A percentile compares a stretch with the other conserved stretches of the same genome.
Evolutionary conservation across 352 stramenopile genomes (phyloP).

Genomic region (Globisporangium iwayamae): DNA sequence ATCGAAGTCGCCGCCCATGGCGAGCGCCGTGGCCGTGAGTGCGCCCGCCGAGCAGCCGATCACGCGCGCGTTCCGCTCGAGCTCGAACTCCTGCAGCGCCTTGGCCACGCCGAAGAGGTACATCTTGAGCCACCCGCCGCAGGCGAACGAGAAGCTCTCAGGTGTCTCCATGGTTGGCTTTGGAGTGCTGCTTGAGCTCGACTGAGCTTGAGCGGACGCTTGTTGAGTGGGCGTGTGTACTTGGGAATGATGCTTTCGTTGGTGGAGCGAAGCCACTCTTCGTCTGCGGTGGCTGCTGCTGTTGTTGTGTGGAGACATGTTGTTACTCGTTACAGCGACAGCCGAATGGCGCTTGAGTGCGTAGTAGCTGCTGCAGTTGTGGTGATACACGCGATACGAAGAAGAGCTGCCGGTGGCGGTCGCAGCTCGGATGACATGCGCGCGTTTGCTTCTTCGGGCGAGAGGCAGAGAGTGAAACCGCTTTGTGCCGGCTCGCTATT

Average conservation of each 20-base stretch:
- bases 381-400: too few relatives aligned
- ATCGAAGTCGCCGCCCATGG: slow-evolving; percentile 74
- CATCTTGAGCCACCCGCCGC: slow-evolving; percentile 86
- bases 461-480: slow-evolving; percentile 2
- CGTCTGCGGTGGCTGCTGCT: not conserved
- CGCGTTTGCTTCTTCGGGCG: not conserved
- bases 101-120: slow-evolving; percentile 87
- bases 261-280: not conserved
- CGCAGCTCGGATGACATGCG: not conserved
- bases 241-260: not conserved
- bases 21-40: slow-evolving; percentile 64
- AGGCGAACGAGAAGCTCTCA: slow-evolving; percentile 83
- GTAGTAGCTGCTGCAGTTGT: too few relatives aligned
- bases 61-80: slow-evolving; percentile 54
- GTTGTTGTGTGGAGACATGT: not conserved
- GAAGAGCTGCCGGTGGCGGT: not conserved
- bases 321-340: not conserved
- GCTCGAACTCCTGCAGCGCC: slow-evolving; percentile 67
- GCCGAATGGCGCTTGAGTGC: not conserved
- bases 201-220: too few relatives aligned
- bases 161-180: not conserved
- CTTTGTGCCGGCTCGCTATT: too few relatives aligned
- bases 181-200: not conserved
- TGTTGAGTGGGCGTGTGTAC: not conserved
- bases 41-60: slow-evolving; percentile 81